phyloP scores from a whole-genome alignment of 805 yeast species.

The Scheffersomyces lignosus region DNA sequence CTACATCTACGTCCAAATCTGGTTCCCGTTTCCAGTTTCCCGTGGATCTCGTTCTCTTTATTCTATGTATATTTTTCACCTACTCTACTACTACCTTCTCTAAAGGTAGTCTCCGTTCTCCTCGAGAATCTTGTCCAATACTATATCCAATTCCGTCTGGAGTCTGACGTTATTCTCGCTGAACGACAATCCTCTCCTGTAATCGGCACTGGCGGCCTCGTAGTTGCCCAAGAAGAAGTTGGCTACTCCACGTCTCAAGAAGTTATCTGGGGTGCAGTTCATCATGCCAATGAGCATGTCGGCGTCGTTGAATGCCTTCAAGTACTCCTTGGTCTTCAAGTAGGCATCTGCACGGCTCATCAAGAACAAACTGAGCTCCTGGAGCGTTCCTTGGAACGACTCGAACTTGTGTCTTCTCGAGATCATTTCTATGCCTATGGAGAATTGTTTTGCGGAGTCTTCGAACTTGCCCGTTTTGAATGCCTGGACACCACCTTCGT shows the following conservation, averaged over 20 bases:
- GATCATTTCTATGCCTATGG: constrained; percentile 68
- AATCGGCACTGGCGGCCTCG: constrained; percentile 60
- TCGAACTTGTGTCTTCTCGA: constrained; percentile 71
- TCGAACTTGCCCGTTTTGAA: constrained; percentile 54
- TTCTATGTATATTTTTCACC: no score
- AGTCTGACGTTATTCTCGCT: constrained; percentile 53
- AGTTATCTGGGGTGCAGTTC: constrained; percentile 64
- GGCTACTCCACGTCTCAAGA: constrained; percentile 69
- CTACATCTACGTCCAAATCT: no score
- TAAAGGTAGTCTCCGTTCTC: constrained; percentile 62
- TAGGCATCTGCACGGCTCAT: constrained; percentile 73
- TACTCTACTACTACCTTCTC: no score
- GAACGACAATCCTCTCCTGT: constrained; percentile 74
- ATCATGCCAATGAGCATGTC: constrained; percentile 63
- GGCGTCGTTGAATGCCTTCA: constrained; percentile 67
- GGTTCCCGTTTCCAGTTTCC: no score
- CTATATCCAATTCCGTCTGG: constrained; percentile 46
- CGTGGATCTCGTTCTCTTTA: no score
- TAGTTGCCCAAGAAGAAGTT: constrained; percentile 60
- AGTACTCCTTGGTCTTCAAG: constrained; percentile 51
- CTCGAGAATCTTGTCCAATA: constrained; percentile 48
- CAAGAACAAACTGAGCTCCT: constrained; percentile 63
- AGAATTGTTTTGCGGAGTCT: constrained; percentile 64
- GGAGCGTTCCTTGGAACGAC: constrained; percentile 67
- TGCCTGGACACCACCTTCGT: constrained; percentile 60